These are phyloP conservation scores for Cucumis variabilis DNA, from an alignment of 331 rosid genomes.

Conservation along the genomic window DNA sequence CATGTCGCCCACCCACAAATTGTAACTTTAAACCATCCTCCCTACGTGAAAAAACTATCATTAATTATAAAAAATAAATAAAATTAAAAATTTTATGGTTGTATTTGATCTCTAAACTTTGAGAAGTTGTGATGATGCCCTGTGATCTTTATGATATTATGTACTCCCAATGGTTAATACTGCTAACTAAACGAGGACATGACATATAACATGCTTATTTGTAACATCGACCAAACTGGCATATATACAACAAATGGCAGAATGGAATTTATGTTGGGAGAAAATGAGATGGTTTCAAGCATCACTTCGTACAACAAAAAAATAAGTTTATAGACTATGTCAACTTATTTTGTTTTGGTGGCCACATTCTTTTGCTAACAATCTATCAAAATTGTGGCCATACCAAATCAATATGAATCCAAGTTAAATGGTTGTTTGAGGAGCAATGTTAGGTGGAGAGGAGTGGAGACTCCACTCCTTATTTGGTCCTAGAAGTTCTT, in stretches of 20 bases:
- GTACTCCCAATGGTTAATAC: neutral
- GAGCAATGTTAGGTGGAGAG: neutral
- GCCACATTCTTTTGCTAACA: neutral
- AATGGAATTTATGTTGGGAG: neutral
- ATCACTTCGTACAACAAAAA: neutral
- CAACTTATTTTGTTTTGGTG: neutral
- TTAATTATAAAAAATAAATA: neutral
- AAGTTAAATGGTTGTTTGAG: neutral
- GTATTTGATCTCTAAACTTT: neutral
- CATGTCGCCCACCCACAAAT: conserved; percentile 3
- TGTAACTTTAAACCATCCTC: neutral
- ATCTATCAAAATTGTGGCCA: neutral
- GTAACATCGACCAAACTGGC: neutral
- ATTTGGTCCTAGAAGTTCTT: neutral
- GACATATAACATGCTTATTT: neutral
- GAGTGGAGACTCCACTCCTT: neutral
- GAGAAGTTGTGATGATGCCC: neutral
- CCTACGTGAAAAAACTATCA: neutral
- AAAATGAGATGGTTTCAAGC: neutral
- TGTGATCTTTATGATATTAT: neutral
- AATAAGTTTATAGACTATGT: neutral
- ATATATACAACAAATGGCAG: neutral
- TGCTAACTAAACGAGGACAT: neutral
- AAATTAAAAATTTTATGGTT: neutral
- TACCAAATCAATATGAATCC: neutral